Evolutionary conservation across 805 yeast genomes (phyloP), one percentile per base, ranked within the genome.

Genomic region (Wickerhamiella musiphila): DNA sequence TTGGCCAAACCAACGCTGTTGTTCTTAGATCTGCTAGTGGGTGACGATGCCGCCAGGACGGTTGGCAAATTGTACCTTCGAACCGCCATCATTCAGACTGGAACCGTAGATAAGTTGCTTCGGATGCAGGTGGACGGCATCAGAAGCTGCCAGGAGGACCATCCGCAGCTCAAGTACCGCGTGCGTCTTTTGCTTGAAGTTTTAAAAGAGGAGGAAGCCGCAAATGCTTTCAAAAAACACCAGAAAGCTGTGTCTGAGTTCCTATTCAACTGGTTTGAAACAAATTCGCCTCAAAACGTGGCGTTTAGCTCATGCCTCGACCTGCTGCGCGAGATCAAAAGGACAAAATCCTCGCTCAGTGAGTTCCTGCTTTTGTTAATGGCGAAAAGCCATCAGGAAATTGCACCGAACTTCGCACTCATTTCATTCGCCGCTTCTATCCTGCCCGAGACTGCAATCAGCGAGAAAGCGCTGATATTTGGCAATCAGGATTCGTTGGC

Each of bases 1-100:
- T 51, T 82, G 9, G 55, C 64, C 5, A 61, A 74, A 39, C 90
- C 93, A 0, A 49, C 82, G 5, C 69, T 72, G 37, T 48, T 79
- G 1, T 55, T 79, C 12, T 50, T 84, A 21, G 94, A 83, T 47
- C 76, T 70, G 26, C 49, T 42, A 13, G 23, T 29, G 1, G 16
- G 28, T 6, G 20, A 26, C 10, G 29, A 25, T 10, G 24, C 29
- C 6, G 18, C 18, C n/a, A 32, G 26, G 6, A 6, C 23, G 6
- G 20, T 35, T n/a, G 38, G 29, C 26, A 16, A 18, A 7, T 28
- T 34, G 4, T 37, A 26, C 16, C n/a, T 37, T 12, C 22, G 29
- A 5, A 25, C 32, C 18, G 33, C 36, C 1, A 32, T 47, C 3
- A 34, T 45, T 14, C 35, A 43, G 5, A 45, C 51, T 1, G 83